Base-by-base conservation (phyloP, 208 protist species). In the Trypanosoma rangeli region DNA sequence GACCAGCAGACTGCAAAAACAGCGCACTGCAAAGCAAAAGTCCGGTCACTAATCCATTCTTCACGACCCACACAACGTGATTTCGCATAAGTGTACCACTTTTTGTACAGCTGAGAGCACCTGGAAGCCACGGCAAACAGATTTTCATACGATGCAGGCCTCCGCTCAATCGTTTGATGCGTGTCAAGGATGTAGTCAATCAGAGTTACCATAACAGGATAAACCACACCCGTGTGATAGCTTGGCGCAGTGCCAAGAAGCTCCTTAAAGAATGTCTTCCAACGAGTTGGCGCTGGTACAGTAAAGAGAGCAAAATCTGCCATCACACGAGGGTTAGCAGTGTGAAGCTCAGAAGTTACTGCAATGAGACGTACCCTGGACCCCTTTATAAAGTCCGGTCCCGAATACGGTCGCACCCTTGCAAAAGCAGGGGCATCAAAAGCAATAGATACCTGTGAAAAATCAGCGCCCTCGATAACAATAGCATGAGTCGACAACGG, bases 1-100 rank as follows among this genome's bases (percentile, higher is more conserved):
- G 78, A 80, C 87, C 87, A 93, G 26, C 37, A 77, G 37, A 74
- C 79, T 18, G 84, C 82, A 80, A 90, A 88, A 22, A 90, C 70
- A 26, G 82, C 87, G 60, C 78, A 90, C 35, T 86, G 81, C 8
- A 76, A 56, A 9, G 74, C 74, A 64, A 83, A 86, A 15, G 74
- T 35, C 22, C 61, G 62, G 29, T 86, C 81, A 63, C 58, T 70
- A 63, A 83, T 55, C 50, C 65, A 64, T 78, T 82, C 63, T 68
- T 78, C 58, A 64, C 68, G 61, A 72, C 67, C 59, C 63, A n/a
- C 35, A 63, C 58, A 52, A 52, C 65, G 29, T 65, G 70, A 69
- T 54, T 70, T 70, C 69, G 78, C 80, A 57, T 88, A 86, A 16
- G 48, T 24, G 63, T 83, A 86, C 87, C 83, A 93, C 39, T 79